phyloP scores from a whole-genome alignment of 257 asterid genomes.

The Jacaranda mimosifolia region DNA sequence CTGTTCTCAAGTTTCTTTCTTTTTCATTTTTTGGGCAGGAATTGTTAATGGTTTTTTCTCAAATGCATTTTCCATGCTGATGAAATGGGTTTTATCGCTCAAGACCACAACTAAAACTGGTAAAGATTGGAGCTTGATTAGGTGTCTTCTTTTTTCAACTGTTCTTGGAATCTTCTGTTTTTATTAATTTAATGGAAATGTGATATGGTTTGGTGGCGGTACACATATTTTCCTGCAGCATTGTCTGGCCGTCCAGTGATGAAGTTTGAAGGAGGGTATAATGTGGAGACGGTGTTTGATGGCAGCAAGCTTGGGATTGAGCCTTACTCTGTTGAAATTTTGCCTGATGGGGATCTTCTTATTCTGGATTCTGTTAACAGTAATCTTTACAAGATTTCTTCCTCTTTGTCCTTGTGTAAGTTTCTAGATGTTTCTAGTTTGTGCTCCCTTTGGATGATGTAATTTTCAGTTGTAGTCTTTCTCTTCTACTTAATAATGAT shows the following conservation, averaged over 20 bases:
- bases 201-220: constrained; percentile 1
- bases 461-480: constrained; percentile 5
- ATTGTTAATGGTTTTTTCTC: constrained; percentile 80
- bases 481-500: constrained; percentile 30
- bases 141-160: constrained; percentile 8
- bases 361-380: constrained; percentile 89
- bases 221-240: no score
- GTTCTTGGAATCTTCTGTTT: constrained; percentile 7
- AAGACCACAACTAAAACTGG: constrained; percentile 81
- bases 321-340: constrained; percentile 74
- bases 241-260: constrained; percentile 83
- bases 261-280: constrained; percentile 94
- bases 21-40: constrained; percentile 47
- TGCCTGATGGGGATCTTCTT: constrained; percentile 87
- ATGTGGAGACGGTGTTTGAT: constrained; percentile 92
- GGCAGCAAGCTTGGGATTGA: constrained; percentile 98
- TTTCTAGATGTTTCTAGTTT: constrained; percentile 13
- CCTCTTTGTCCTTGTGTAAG: constrained; percentile 86
- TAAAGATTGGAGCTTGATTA: constrained; percentile 44
- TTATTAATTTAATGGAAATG: constrained; percentile 21
- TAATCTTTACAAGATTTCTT: constrained; percentile 84
- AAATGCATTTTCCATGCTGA: constrained; percentile 70
- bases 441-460: neutral
- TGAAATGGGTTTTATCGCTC: constrained; percentile 83
- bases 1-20: constrained; percentile 7